Conservation (phyloP, 306 rosid genomes). For the Vigna angularis region DNA sequence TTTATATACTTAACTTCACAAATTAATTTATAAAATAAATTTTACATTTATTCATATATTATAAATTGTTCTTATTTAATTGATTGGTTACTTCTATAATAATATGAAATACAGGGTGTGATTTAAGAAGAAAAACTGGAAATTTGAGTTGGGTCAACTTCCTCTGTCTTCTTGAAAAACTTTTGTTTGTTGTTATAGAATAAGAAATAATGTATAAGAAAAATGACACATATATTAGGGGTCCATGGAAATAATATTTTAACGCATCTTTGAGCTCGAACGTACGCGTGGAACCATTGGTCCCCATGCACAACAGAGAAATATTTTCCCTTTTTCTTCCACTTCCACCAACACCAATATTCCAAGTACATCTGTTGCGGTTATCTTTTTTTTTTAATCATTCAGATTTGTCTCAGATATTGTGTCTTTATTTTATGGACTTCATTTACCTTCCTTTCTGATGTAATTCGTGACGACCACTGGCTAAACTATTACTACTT, state of each 20-base stretch:
- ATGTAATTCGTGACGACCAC: background rate
- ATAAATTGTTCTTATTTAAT: too few relatives aligned
- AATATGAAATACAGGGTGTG: too few relatives aligned
- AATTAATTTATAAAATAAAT: too few relatives aligned
- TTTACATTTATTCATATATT: too few relatives aligned
- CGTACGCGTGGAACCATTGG: constrained; percentile 47
- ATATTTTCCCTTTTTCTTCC: constrained; percentile 30
- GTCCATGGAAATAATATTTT: constrained; percentile 19
- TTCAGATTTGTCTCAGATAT: constrained; percentile 20
- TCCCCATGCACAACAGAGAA: constrained; percentile 48
- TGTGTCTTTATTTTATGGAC: background rate
- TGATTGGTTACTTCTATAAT: too few relatives aligned
- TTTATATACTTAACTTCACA: too few relatives aligned
- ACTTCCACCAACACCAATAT: background rate
- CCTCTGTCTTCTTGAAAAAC: background rate
- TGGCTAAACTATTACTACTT: background rate
- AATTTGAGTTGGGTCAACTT: background rate
- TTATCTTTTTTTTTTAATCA: background rate
- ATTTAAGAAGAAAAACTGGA: too few relatives aligned
- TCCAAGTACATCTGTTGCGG: background rate
- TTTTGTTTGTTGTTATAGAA: too few relatives aligned
- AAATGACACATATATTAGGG: background rate
- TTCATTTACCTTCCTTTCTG: background rate
- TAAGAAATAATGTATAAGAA: background rate
- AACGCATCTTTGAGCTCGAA: constrained; percentile 20